Evolutionary conservation across 179 eudicot genomes (phyloP), one percentile per base, ranked within the genome.

Genomic region (Beta corolliflora): DNA sequence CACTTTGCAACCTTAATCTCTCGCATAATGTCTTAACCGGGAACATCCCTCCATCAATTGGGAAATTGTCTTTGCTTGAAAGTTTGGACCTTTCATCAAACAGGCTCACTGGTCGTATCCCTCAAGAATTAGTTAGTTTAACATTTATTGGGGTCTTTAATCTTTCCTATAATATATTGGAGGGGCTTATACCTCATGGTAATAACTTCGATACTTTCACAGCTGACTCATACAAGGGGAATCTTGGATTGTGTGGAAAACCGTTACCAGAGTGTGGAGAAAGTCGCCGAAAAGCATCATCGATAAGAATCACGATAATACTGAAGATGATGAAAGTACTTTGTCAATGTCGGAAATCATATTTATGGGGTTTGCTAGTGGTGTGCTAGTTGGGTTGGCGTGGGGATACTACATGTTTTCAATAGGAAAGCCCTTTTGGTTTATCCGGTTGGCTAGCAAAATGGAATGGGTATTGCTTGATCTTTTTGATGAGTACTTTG

Each of bases 11-110:
- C 60, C 83, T 85, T 63, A 80, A 85, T 59, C 46, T 85, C 48
- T 83, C 85, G 9, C 79, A 82, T 68, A 86, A 83, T 78, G 25
- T 16, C 29, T 60, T 86, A 59, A 73, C 59, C 0, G 86, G 86
- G 9, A 21, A 52, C 18, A 86, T 83, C n/a, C 84, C 86, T 5
- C 11, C 82, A 10, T 77, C 74, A 9, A 14, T 86, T n/a, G 75
- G 80, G 3, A 86, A 86, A 46, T 18, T 83, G 61, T 78, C 59
- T 31, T 44, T 45, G 67, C 71, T 81, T 9, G 58, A 72, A 5
- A 54, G 59, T 10, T 71, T 82, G 46, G 85, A 82, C 80, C 76
- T 67, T 67, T 82, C 9, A 61, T 68, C 72, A 41, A 75, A 48
- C 70, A 14, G 56, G 21, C 48, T 67, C 21, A 67, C n/a, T 14